phyloP scores from a whole-genome alignment of 75 land plant genomes.

The Picea glauca region DNA sequence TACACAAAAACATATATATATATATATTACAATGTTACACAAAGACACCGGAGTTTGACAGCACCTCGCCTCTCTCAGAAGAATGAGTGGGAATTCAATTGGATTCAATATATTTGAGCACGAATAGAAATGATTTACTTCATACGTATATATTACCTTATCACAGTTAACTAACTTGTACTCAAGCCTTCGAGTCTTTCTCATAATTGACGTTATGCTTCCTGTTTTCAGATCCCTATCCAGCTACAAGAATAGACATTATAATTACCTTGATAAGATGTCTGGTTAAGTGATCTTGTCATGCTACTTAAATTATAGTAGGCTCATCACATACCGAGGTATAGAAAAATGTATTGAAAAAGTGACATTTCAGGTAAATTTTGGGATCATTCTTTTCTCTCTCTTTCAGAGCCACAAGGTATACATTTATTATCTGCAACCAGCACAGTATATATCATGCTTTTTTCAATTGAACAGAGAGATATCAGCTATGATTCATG shows the following conservation, averaged over 20 bases:
- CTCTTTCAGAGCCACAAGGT: not conserved
- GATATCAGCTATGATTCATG: too few species aligned
- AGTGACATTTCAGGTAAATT: not conserved
- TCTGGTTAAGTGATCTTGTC: too few species aligned
- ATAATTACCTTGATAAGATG: too few species aligned
- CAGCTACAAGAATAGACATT: not conserved
- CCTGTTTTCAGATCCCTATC: not conserved
- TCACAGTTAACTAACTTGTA: not conserved
- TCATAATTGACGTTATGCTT: not conserved
- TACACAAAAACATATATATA: too few species aligned
- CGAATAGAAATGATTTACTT: too few species aligned
- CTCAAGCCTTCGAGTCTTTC: not conserved
- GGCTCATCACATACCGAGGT: not conserved
- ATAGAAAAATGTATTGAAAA: slow-evolving; percentile 4
- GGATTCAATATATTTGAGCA: too few species aligned
- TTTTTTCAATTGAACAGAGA: too few species aligned
- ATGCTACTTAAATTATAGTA: not conserved
- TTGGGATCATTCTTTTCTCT: not conserved
- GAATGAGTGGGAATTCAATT: too few species aligned
- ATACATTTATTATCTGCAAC: not conserved
- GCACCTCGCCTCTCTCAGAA: too few species aligned
- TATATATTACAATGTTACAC: too few species aligned
- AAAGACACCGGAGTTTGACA: too few species aligned
- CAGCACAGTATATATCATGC: not conserved
- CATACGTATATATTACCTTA: not conserved